These are phyloP conservation scores for Cardamine chenopodiifolia DNA, from an alignment of 345 rosid genomes.

Conservation along the genomic window DNA sequence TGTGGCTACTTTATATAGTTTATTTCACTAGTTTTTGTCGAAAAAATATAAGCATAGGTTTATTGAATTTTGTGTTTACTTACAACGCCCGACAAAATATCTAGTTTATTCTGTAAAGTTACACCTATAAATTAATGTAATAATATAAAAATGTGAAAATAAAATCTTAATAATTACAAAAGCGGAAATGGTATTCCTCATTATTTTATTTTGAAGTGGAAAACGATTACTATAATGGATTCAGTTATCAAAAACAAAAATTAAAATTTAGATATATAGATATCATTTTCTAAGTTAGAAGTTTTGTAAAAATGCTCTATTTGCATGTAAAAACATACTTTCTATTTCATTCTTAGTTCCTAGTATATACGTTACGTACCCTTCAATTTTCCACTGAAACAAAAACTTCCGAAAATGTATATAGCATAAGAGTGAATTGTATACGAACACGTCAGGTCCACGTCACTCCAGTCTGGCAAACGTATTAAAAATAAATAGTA, in stretches of 20 bases:
- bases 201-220: neutral
- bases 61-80: too few relatives aligned
- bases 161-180: neutral
- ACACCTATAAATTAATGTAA: neutral
- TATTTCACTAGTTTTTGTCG: neutral
- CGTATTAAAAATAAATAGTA: neutral
- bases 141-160: neutral
- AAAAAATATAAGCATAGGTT: too few relatives aligned
- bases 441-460: conserved; percentile 5
- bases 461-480: conserved; percentile 22
- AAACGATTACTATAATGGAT: neutral
- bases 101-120: too few relatives aligned
- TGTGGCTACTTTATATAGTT: neutral
- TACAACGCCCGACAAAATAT: too few relatives aligned
- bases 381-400: neutral
- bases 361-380: neutral
- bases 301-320: neutral
- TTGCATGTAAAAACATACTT: neutral
- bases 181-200: neutral
- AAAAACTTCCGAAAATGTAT: neutral
- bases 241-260: too few relatives aligned
- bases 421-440: neutral
- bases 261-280: neutral
- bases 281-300: neutral
- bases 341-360: too few relatives aligned